A percentile compares a stretch with the other conserved stretches of the same genome.
Conservation (phyloP, 306 rosid species). For the Gillenia trifoliata region DNA sequence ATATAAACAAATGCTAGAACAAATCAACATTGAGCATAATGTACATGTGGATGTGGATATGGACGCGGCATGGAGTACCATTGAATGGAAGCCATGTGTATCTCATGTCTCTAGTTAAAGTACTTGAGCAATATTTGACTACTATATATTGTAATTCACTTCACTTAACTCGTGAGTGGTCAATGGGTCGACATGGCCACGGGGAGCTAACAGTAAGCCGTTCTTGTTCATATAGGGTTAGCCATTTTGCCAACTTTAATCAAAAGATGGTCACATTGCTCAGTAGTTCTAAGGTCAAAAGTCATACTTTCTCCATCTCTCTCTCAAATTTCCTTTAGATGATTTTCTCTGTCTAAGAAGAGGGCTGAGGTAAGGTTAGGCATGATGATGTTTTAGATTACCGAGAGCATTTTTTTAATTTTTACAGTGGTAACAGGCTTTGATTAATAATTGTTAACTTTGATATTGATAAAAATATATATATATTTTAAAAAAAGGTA, state of each 20-base stretch:
- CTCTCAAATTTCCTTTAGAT: not conserved
- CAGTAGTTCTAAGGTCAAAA: constrained; percentile 10
- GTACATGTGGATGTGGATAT: no score
- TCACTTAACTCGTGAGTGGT: not conserved
- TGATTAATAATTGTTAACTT: constrained; percentile 13
- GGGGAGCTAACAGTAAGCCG: not conserved
- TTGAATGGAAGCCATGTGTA: not conserved
- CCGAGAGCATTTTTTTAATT: constrained; percentile 31
- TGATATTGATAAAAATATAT: constrained; percentile 16
- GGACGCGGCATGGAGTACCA: not conserved
- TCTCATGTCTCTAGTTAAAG: not conserved
- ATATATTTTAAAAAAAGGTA: not conserved
- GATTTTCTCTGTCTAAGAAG: constrained; percentile 29
- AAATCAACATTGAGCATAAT: not conserved
- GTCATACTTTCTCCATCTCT: constrained; percentile 17
- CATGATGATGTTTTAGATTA: constrained; percentile 33
- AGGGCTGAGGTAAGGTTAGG: constrained; percentile 20
- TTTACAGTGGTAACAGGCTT: constrained; percentile 47
- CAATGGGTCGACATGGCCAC: not conserved
- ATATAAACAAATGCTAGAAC: not conserved
- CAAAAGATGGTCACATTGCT: constrained; percentile 22
- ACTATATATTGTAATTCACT: not conserved
- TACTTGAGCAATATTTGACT: not conserved
- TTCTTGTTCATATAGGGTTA: constrained; percentile 5
- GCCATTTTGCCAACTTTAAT: constrained; percentile 18